Conservation (phyloP, 441 rosid species). For the Erysimum pusillum region DNA sequence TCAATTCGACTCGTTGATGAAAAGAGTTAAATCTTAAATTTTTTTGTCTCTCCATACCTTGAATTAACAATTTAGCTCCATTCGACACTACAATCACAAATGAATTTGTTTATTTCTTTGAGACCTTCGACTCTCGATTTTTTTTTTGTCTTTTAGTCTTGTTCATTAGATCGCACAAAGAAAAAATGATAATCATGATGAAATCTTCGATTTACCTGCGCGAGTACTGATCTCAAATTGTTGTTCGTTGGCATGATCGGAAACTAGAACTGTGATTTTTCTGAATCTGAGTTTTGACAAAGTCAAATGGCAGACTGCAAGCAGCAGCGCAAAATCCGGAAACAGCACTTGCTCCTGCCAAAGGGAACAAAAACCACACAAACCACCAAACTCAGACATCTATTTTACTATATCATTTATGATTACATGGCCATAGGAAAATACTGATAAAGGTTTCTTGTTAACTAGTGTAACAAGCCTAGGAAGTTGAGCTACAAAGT, state of each 20-base stretch:
- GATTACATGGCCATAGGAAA: background rate
- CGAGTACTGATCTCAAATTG: background rate
- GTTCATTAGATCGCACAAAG: background rate
- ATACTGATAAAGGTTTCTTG: background rate
- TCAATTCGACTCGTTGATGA: background rate
- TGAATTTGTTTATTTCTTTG: too few species aligned
- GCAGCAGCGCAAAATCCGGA: constrained; percentile 95
- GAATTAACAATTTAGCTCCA: background rate
- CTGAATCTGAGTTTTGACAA: constrained; percentile 98
- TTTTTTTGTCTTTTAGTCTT: too few species aligned
- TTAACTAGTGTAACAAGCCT: constrained; percentile 13
- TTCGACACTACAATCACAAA: too few species aligned
- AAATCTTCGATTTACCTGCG: background rate
- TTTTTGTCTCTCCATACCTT: background rate
- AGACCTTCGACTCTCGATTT: too few species aligned
- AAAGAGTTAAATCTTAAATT: background rate
- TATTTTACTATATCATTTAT: background rate
- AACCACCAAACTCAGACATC: constrained; percentile 13
- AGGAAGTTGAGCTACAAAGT: background rate
- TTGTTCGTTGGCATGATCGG: background rate
- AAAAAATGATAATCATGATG: background rate
- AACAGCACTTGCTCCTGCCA: constrained; percentile 85
- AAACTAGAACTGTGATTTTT: too few species aligned
- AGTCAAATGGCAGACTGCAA: constrained; percentile 98
- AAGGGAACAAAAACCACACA: constrained; percentile 18